A percentile compares a stretch with the other conserved stretches of the same genome.
These are phyloP conservation scores for Skeletonema potamos DNA, from an alignment of 108 stramenopile genomes.

Conservation along the genomic window DNA sequence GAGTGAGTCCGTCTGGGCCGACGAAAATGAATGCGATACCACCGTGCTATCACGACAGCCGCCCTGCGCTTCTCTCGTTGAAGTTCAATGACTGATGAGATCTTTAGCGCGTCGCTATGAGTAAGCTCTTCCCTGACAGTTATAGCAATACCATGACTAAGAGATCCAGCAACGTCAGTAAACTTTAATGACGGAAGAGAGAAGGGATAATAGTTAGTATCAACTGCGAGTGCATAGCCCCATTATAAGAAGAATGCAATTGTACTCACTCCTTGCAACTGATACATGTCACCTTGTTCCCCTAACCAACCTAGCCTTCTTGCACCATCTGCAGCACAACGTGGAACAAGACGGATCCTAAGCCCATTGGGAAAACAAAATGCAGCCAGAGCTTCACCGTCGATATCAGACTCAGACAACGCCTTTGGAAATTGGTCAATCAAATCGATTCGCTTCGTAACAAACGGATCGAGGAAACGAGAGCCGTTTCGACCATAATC, in stretches of 20 bases:
- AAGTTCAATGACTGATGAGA: constrained; percentile 11
- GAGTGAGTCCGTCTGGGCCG: neutral
- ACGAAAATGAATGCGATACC: constrained; percentile 21
- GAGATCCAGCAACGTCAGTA: constrained; percentile 45
- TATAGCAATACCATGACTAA: constrained; percentile 52
- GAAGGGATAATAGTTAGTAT: neutral
- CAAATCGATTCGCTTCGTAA: constrained; percentile 33
- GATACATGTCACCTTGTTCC: constrained; percentile 33
- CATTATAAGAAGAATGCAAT: neutral
- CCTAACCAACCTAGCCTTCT: constrained; percentile 51
- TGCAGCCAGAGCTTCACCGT: constrained; percentile 47
- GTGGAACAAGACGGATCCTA: constrained; percentile 39
- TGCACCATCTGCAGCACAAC: constrained; percentile 45
- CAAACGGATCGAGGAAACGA: constrained; percentile 44
- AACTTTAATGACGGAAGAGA: constrained; percentile 19
- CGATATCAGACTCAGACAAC: constrained; percentile 33
- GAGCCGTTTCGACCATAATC: constrained; percentile 29
- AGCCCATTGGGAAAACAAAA: constrained; percentile 59
- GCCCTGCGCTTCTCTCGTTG: constrained; percentile 34
- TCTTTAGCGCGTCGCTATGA: constrained; percentile 10
- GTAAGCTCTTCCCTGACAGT: constrained; percentile 40
- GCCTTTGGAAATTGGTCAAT: constrained; percentile 41
- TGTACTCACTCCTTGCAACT: constrained; percentile 47
- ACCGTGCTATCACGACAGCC: constrained; percentile 23
- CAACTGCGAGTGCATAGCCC: neutral